Base-by-base conservation (phyloP, 2,329 filamentous ascomycete species). In the Cercospora sp. region DNA sequence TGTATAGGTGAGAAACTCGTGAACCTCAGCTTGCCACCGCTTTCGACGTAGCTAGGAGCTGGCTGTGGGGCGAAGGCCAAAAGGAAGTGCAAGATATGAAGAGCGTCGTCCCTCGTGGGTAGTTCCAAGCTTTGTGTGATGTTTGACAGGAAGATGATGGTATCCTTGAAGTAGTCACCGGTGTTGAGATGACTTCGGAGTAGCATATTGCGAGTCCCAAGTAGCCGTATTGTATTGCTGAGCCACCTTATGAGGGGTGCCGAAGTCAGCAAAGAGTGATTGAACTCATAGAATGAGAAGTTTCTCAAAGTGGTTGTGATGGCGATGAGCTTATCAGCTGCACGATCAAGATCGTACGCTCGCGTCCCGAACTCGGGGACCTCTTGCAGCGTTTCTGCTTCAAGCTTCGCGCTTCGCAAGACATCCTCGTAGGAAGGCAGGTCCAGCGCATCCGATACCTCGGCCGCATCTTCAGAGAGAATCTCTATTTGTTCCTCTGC, bases 161-260 rank as follows among this genome's bases (percentile, higher is more conserved):
- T 84, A 78, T 99, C 95, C 81, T 99, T 99, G 92, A 97, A 97
- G 75, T 98, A 94, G 79, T 99, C 95, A 72, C 97, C 83, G 0
- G 91, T 95, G 79, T 97, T 97, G 75, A 87, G 85, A 72, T 95
- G 87, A 3, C 89, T 92, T 45, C 93, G 89, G 51, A 98, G 82
- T 31, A 98, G 86, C 85, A 94, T 92, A 73, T 93, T 93, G 13
- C 93, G 90, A 3, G 94, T 97, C 31, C 94, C 95, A 13, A 98
- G 85, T 72, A 95, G 92, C 68, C 93, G 87, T 70, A 98, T 93
- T 3, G 94, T 87, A 57, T 89, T 89, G 67, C 92, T 93, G 8
- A 97, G 82, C 75, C 97, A 93, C 73, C 91, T 93, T 75, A 97
- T 86, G 18, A 97, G 89, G 5, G 87, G 81, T 63, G 93, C 86